Percentiles rank a stretch among this genome's conserved stretches.
phyloP scores from a whole-genome alignment of 345 rosid species.

The Gynandropsis gynandra region DNA sequence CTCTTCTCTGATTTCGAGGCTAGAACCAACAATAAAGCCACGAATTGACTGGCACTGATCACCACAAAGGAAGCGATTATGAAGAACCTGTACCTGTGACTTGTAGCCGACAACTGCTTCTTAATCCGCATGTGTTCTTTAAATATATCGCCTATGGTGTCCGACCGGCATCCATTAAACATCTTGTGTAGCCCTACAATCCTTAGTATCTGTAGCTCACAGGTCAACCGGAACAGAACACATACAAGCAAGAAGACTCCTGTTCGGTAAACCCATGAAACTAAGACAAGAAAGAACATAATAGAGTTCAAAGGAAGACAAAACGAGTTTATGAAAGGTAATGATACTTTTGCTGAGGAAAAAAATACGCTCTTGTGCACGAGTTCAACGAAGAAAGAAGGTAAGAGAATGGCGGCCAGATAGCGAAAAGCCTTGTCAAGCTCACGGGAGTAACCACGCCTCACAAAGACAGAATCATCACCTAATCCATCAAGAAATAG shows the following conservation, averaged over 20 bases:
- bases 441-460: slow-evolving; percentile 42
- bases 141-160: slow-evolving; percentile 35
- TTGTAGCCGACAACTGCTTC: slow-evolving; percentile 58
- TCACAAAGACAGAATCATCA: slow-evolving; percentile 40
- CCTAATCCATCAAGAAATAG: slow-evolving; percentile 52
- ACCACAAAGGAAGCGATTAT: slow-evolving; percentile 50
- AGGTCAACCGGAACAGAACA: slow-evolving; percentile 61
- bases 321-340: slow-evolving; percentile 30
- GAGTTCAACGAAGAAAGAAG: slow-evolving; percentile 58
- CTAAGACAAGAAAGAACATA: slow-evolving; percentile 43
- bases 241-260: slow-evolving; percentile 60
- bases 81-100: slow-evolving; percentile 68
- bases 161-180: slow-evolving; percentile 46
- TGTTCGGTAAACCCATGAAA: slow-evolving; percentile 66
- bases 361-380: slow-evolving; percentile 58
- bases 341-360: slow-evolving; percentile 34
- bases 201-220: slow-evolving; percentile 75
- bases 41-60: slow-evolving; percentile 57
- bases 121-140: slow-evolving; percentile 58
- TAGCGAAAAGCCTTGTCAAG: slow-evolving; percentile 55
- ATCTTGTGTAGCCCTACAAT: slow-evolving; percentile 49
- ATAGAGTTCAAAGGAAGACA: slow-evolving; percentile 36
- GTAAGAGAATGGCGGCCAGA: slow-evolving; percentile 59
- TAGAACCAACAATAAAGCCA: slow-evolving; percentile 49
- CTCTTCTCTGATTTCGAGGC: slow-evolving; percentile 47